Percentiles rank a stretch among this genome's conserved stretches.
phyloP scores from a whole-genome alignment of 2,329 filamentous ascomycete genomes.

The Tolypocladium tundrense region DNA sequence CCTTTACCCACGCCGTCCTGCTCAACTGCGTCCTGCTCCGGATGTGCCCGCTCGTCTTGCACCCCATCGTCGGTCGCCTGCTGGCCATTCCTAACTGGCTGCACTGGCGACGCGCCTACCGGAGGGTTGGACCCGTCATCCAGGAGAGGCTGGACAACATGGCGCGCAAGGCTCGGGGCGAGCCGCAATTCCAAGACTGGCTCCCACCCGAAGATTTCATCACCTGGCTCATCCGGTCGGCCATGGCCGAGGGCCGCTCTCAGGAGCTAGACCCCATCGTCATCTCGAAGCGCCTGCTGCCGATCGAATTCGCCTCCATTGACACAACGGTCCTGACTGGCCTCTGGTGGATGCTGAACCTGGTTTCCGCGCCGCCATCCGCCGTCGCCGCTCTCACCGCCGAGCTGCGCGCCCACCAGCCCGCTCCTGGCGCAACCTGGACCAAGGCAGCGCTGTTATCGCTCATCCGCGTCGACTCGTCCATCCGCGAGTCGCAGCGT shows the following conservation, averaged over 20 bases:
- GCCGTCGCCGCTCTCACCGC: constrained; percentile 27
- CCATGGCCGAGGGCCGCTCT: constrained; percentile 29
- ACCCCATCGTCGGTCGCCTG: constrained; percentile 37
- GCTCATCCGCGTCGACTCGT: constrained; percentile 38
- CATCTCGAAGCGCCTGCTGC: constrained; percentile 41
- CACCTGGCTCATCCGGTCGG: constrained; percentile 45
- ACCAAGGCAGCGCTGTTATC: constrained; percentile 31
- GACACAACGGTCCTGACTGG: constrained; percentile 46
- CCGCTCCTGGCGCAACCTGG: constrained; percentile 26
- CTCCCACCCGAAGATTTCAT: constrained; percentile 44
- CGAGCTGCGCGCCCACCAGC: constrained; percentile 23
- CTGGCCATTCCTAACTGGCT: constrained; percentile 33
- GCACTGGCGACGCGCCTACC: constrained; percentile 31
- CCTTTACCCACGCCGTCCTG: constrained; percentile 39
- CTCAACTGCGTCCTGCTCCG: constrained; percentile 32
- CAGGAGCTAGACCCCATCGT: constrained; percentile 36
- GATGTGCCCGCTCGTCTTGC: constrained; percentile 35
- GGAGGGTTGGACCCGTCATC: constrained; percentile 34
- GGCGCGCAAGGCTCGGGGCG: constrained; percentile 20
- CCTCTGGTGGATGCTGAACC: constrained; percentile 34
- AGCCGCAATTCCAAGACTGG: constrained; percentile 16
- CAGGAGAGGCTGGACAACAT: constrained; percentile 36
- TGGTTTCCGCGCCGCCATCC: constrained; percentile 26
- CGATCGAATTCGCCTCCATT: constrained; percentile 48
- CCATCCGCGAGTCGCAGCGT: constrained; percentile 42